Conservation (phyloP, 371 early-diverging fungal species). For the Mucor ambiguus region DNA sequence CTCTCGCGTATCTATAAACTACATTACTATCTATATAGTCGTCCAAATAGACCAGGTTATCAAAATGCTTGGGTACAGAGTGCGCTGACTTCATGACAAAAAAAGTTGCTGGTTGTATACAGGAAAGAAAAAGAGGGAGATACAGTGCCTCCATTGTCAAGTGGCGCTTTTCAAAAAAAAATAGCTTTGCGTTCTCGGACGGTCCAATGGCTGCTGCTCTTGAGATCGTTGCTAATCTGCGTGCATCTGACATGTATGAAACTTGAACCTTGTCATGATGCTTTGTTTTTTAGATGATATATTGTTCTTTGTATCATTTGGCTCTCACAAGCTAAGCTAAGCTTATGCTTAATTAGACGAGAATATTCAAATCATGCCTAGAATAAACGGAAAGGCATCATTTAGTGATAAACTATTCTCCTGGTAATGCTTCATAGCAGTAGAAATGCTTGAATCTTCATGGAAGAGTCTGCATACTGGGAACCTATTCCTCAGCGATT, state of each 20-base stretch:
- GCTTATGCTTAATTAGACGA: too few species aligned
- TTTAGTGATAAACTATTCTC: too few species aligned
- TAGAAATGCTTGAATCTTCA: too few species aligned
- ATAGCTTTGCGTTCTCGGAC: neutral
- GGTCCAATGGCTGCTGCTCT: neutral
- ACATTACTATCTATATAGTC: constrained; percentile 85
- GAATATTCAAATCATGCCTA: too few species aligned
- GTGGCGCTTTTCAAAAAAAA: neutral
- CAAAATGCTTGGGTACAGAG: constrained; percentile 28
- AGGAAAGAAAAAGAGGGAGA: neutral
- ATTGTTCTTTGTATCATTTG: too few species aligned
- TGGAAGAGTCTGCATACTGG: too few species aligned
- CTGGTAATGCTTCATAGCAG: too few species aligned
- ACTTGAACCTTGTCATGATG: too few species aligned
- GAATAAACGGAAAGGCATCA: too few species aligned
- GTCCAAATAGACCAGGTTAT: constrained; percentile 69
- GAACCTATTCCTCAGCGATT: too few species aligned
- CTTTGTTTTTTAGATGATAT: too few species aligned
- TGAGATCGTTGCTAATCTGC: neutral
- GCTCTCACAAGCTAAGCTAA: too few species aligned
- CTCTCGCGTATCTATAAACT: neutral
- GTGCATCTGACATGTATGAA: neutral
- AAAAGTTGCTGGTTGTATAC: neutral
- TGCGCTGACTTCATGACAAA: constrained; percentile 17
- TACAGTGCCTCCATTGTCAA: neutral